Conservation (phyloP, 805 yeast genomes). For the Saccharomycopsis sp. region DNA sequence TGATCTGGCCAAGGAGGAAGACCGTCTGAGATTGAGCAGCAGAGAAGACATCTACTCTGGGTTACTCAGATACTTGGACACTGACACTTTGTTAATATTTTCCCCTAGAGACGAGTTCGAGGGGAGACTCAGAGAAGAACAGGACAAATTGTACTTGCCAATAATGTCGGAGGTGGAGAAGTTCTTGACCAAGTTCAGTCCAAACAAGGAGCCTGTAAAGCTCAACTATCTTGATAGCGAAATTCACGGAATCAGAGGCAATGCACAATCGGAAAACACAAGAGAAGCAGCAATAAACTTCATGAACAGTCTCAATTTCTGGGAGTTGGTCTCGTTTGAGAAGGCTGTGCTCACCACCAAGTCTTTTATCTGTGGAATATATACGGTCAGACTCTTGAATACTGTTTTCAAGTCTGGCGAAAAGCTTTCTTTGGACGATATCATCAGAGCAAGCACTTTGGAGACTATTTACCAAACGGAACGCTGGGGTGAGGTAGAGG, state of each 20-base stretch:
- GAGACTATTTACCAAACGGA: conserved; percentile 82
- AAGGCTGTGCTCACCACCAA: conserved; percentile 81
- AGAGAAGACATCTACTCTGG: conserved; percentile 47
- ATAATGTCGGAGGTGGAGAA: conserved; percentile 61
- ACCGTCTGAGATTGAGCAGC: conserved; percentile 56
- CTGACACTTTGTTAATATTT: conserved; percentile 86
- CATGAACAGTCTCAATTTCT: conserved; percentile 54
- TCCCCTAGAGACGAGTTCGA: conserved; percentile 77
- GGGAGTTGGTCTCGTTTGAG: conserved; percentile 85
- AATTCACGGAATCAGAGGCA: conserved; percentile 72
- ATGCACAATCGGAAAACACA: conserved; percentile 56
- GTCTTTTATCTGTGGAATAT: conserved; percentile 78
- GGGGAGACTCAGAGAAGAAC: conserved; percentile 74
- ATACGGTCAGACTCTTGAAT: conserved; percentile 24
- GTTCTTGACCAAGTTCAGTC: conserved; percentile 38
- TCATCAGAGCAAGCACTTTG: conserved; percentile 69
- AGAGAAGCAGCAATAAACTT: conserved; percentile 57
- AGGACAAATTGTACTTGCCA: conserved; percentile 71
- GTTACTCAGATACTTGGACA: conserved; percentile 79
- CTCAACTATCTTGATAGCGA: conserved; percentile 74
- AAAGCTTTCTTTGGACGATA: conserved; percentile 46
- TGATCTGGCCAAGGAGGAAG: conserved; percentile 33
- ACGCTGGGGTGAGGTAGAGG: conserved; percentile 98
- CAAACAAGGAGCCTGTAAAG: conserved; percentile 29
- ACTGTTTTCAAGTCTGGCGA: conserved; percentile 17